A percentile compares a stretch with the other conserved stretches of the same genome.
These are phyloP conservation scores for Rosa hybrid DNA, from an alignment of 331 rosid genomes.

Conservation along the genomic window DNA sequence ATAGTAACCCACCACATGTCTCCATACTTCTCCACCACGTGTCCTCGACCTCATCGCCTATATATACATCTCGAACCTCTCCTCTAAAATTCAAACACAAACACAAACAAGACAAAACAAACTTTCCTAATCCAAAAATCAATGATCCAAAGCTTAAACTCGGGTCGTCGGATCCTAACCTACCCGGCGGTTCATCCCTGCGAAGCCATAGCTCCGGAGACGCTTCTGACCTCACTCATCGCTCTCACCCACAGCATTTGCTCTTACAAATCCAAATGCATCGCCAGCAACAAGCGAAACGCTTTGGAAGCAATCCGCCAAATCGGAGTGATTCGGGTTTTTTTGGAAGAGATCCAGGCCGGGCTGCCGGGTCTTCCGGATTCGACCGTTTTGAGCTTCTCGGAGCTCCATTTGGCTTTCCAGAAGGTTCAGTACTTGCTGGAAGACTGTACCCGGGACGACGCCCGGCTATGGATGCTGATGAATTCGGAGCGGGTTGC, in stretches of 20 bases:
- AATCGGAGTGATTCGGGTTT: slow-evolving; percentile 44
- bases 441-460: slow-evolving; percentile 57
- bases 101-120: not conserved
- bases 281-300: slow-evolving; percentile 53
- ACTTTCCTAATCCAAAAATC: not conserved
- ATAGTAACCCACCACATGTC: not conserved
- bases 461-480: slow-evolving; percentile 53
- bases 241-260: slow-evolving; percentile 42
- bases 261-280: slow-evolving; percentile 30
- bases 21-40: slow-evolving; percentile 28
- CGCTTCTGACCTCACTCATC: slow-evolving; percentile 51
- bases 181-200: slow-evolving; percentile 77
- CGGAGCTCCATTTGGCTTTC: slow-evolving; percentile 68
- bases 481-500: slow-evolving; percentile 64
- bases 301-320: slow-evolving; percentile 46
- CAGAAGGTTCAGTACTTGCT: slow-evolving; percentile 62
- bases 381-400: slow-evolving; percentile 39
- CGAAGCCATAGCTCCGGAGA: slow-evolving; percentile 33
- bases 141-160: slow-evolving; percentile 45
- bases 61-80: slow-evolving; percentile 24
- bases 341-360: slow-evolving; percentile 53
- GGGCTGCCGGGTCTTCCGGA: slow-evolving; percentile 23
- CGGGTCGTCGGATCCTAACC: slow-evolving; percentile 63
- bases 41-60: slow-evolving; percentile 2
- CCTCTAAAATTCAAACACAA: slow-evolving; percentile 2